Conservation (phyloP, 805 yeast species). For the Myxozyma kluyveri region DNA sequence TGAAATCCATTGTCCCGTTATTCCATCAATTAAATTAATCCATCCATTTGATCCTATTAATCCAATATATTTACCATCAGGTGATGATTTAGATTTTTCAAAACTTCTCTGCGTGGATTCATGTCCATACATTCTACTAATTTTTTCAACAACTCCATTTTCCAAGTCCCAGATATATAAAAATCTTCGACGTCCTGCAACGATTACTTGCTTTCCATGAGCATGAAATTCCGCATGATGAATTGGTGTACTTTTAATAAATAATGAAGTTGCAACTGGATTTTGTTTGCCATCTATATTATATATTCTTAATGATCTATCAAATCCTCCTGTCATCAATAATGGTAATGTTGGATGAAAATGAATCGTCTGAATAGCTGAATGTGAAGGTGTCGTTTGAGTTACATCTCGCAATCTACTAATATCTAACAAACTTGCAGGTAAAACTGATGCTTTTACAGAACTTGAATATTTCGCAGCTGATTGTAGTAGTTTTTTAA, state of each 20-base stretch:
- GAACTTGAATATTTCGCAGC: conserved; percentile 34
- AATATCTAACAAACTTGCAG: conserved; percentile 69
- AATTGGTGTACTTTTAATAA: conserved; percentile 74
- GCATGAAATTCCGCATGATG: conserved; percentile 67
- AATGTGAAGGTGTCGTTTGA: conserved; percentile 58
- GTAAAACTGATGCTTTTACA: conserved; percentile 53
- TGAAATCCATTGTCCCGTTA: conserved; percentile 79
- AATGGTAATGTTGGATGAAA: conserved; percentile 87
- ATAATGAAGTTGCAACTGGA: conserved; percentile 76
- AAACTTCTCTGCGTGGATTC: conserved; percentile 79
- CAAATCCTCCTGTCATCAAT: conserved; percentile 87
- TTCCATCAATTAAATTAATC: conserved; percentile 74
- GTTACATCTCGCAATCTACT: conserved; percentile 87
- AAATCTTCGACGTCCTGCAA: conserved; percentile 88
- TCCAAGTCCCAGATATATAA: conserved; percentile 90
- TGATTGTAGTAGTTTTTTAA: conserved; percentile 36
- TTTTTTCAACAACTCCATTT: conserved; percentile 72
- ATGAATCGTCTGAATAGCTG: conserved; percentile 80
- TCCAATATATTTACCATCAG: conserved; percentile 69
- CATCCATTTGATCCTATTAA: conserved; percentile 85
- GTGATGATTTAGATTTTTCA: conserved; percentile 75
- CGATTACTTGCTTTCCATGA: conserved; percentile 56
- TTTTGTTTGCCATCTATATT: conserved; percentile 87
- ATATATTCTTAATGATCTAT: conserved; percentile 77
- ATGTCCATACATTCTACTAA: conserved; percentile 88